Conservation (phyloP, 1,284 basidiomycete genomes). For the Takashimella tepidaria region DNA sequence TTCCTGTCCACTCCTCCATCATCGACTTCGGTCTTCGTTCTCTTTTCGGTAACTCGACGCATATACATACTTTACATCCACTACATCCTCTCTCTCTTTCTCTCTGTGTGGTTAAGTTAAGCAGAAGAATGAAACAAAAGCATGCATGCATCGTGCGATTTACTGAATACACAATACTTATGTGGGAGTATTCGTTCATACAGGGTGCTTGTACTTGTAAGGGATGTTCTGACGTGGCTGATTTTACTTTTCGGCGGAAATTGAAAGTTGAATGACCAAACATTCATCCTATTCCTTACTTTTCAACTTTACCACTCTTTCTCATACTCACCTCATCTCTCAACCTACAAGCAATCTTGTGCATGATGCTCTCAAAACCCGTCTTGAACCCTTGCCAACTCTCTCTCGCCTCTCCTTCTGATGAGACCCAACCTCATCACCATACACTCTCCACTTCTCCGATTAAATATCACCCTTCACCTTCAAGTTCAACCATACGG, state of each 20-base stretch:
- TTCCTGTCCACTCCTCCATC: background rate
- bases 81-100: background rate
- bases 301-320: background rate
- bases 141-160: background rate
- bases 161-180: background rate
- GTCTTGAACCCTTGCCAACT: too few species aligned
- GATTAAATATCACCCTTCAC: too few species aligned
- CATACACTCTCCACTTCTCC: too few species aligned
- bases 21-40: background rate
- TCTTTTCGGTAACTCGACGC: background rate
- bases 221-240: background rate
- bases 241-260: background rate
- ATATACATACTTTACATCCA: background rate
- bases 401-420: too few species aligned
- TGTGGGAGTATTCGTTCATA: too few species aligned
- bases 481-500: too few species aligned
- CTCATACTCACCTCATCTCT: background rate
- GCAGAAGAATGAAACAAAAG: too few species aligned
- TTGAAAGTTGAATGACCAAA: slow-evolving; percentile 2
- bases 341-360: too few species aligned
- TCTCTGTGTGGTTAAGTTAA: too few species aligned
- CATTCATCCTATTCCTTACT: background rate
- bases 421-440: too few species aligned
- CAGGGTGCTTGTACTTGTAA: background rate
- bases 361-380: too few species aligned